These are phyloP conservation scores for Colletotrichum sp. DNA, from an alignment of 2,329 filamentous ascomycete species.

Conservation along the genomic window DNA sequence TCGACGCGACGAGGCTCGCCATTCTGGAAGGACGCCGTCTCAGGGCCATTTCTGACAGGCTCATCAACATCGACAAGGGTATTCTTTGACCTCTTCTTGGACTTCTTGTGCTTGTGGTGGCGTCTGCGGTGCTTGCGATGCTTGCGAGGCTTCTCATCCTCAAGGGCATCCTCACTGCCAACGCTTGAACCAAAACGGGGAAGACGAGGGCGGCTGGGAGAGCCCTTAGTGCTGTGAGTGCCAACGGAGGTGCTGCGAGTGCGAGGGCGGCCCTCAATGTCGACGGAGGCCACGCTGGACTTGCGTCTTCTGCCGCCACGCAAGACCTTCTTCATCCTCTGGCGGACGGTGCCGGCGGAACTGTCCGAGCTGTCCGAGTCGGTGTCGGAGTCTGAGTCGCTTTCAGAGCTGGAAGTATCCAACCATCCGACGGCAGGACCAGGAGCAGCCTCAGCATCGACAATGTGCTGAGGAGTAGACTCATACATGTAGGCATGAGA, in stretches of 20 bases:
- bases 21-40: conserved; percentile 25
- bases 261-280: conserved; percentile 45
- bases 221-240: conserved; percentile 41
- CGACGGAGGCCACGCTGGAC: conserved; percentile 74
- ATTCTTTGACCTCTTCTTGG: conserved; percentile 49
- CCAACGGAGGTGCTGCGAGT: conserved; percentile 49
- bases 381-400: conserved; percentile 64
- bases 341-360: conserved; percentile 69
- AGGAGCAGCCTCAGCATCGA: conserved; percentile 88
- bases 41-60: conserved; percentile 34
- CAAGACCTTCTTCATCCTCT: conserved; percentile 78
- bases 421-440: conserved; percentile 84
- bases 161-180: conserved; percentile 48
- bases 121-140: conserved; percentile 41
- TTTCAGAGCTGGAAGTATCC: conserved; percentile 69
- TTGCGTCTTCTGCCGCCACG: conserved; percentile 75
- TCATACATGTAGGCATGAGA: conserved; percentile 92
- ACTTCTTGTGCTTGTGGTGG: conserved; percentile 44
- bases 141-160: conserved; percentile 46
- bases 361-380: conserved; percentile 70
- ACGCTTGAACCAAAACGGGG: conserved; percentile 41
- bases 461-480: conserved; percentile 89
- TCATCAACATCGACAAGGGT: conserved; percentile 32
- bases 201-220: conserved; percentile 39
- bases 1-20: conserved; percentile 62